Percentiles rank a stretch among this genome's conserved stretches.
phyloP scores from a whole-genome alignment of 2,329 filamentous ascomycete genomes.

The Nigrospora sphaerica region DNA sequence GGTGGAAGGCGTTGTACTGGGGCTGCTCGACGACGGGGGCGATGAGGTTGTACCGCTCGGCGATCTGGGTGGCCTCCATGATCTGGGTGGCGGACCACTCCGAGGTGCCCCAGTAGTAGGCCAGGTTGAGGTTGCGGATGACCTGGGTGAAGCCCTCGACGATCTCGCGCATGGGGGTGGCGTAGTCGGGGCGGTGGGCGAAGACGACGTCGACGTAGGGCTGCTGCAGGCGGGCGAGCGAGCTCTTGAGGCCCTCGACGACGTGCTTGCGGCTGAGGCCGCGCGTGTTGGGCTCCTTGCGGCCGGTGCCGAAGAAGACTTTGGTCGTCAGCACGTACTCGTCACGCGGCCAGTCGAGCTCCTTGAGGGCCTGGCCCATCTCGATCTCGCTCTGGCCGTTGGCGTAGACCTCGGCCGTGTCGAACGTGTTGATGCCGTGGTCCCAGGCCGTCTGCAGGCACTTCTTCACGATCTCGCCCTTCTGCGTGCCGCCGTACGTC shows the following conservation, averaged over 20 bases:
- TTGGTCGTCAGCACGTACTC: constrained; percentile 49
- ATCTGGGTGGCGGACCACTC: constrained; percentile 56
- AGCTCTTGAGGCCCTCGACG: constrained; percentile 50
- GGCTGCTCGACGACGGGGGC: constrained; percentile 40
- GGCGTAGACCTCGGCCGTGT: constrained; percentile 43
- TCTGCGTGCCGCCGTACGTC: constrained; percentile 23
- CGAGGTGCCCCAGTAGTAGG: constrained; percentile 58
- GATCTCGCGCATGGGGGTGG: constrained; percentile 55
- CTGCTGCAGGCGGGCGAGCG: constrained; percentile 50
- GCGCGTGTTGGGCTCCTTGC: constrained; percentile 50
- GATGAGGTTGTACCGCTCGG: constrained; percentile 51
- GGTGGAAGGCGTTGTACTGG: constrained; percentile 56
- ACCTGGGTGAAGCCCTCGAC: constrained; percentile 44
- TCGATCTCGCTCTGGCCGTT: constrained; percentile 41
- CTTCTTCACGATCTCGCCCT: constrained; percentile 28
- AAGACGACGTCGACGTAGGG: constrained; percentile 62
- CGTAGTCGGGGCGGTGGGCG: constrained; percentile 51
- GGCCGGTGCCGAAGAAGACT: constrained; percentile 41
- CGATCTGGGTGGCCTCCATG: constrained; percentile 46
- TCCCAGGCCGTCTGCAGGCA: constrained; percentile 42
- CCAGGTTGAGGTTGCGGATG: constrained; percentile 47
- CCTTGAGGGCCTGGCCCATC: constrained; percentile 35
- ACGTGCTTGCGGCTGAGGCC: constrained; percentile 44
- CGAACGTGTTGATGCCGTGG: constrained; percentile 47
- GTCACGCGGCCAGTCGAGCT: constrained; percentile 35